Evolutionary conservation across 352 stramenopile genomes (phyloP).

Genomic region (Phytophthora pistaciae): DNA sequence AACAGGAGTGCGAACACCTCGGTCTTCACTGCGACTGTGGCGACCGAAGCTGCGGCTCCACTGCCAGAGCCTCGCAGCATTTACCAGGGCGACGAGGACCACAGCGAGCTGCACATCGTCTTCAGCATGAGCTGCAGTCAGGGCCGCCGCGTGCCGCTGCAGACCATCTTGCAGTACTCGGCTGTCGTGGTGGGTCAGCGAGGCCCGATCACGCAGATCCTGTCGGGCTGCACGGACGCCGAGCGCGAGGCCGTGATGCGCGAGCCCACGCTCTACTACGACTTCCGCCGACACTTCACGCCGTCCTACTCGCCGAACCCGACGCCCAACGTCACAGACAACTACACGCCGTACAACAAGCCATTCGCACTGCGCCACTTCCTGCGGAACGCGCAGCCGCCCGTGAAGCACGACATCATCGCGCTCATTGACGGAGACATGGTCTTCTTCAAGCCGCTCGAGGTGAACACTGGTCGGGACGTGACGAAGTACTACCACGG

Average conservation of each 20-base stretch:
- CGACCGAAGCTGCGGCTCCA: conserved; percentile 1
- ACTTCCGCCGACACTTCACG: conserved; percentile 64
- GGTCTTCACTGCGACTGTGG: not conserved
- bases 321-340: conserved; percentile 43
- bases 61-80: conserved; percentile 18
- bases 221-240: conserved; percentile 49
- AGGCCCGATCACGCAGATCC: conserved; percentile 63
- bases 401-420: conserved; percentile 46
- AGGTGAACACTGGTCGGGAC: conserved; percentile 51
- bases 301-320: conserved; percentile 56
- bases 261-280: conserved; percentile 61
- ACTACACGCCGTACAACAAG: conserved; percentile 68
- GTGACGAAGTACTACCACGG: conserved; percentile 53
- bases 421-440: conserved; percentile 52
- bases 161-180: conserved; percentile 58
- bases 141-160: conserved; percentile 43
- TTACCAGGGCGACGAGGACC: conserved; percentile 40
- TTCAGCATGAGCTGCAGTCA: conserved; percentile 67
- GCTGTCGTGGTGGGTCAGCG: conserved; percentile 46
- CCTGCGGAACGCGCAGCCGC: conserved; percentile 50
- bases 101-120: conserved; percentile 53
- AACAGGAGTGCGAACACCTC: not conserved
- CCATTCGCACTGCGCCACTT: conserved; percentile 63
- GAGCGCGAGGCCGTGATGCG: conserved; percentile 35
- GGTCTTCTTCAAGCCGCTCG: conserved; percentile 53